These are phyloP conservation scores for Cladophialophora yegresii DNA, from an alignment of 2,329 filamentous ascomycete species.

Conservation along the genomic window DNA sequence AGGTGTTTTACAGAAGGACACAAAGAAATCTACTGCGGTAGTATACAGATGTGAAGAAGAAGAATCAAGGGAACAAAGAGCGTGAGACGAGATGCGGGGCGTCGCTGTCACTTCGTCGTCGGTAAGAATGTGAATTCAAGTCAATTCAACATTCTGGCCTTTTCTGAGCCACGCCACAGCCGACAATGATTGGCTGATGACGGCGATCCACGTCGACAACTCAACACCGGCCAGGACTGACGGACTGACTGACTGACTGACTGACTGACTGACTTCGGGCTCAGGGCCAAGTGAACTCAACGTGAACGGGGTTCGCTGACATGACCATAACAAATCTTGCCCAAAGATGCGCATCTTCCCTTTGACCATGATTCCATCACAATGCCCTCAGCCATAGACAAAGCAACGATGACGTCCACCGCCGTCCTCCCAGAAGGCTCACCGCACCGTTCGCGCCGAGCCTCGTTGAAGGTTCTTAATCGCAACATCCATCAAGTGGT, in stretches of 20 bases:
- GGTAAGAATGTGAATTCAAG: background rate
- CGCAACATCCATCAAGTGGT: conserved; percentile 87
- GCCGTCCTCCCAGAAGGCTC: conserved; percentile 33
- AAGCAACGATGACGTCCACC: conserved; percentile 18
- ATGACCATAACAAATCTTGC: background rate
- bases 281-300: background rate
- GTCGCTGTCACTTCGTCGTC: conserved; percentile 10
- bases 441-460: conserved; percentile 31
- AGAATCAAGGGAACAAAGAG: conserved; percentile 5
- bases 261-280: too few relatives aligned
- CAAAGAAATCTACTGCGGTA: background rate
- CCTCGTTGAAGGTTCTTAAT: conserved; percentile 34
- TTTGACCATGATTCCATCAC: conserved; percentile 3
- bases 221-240: background rate
- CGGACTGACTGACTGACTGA: too few relatives aligned
- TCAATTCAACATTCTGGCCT: conserved; percentile 25
- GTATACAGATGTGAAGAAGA: background rate
- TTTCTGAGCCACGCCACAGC: conserved; percentile 5
- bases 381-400: conserved; percentile 25
- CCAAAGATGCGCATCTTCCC: background rate
- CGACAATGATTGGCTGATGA: conserved; percentile 9
- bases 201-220: background rate
- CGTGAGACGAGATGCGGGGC: conserved; percentile 6
- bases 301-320: background rate
- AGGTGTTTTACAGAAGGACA: background rate